These are phyloP conservation scores for Aphanomyces cochlioides DNA, from an alignment of 352 stramenopile genomes.

Conservation along the genomic window DNA sequence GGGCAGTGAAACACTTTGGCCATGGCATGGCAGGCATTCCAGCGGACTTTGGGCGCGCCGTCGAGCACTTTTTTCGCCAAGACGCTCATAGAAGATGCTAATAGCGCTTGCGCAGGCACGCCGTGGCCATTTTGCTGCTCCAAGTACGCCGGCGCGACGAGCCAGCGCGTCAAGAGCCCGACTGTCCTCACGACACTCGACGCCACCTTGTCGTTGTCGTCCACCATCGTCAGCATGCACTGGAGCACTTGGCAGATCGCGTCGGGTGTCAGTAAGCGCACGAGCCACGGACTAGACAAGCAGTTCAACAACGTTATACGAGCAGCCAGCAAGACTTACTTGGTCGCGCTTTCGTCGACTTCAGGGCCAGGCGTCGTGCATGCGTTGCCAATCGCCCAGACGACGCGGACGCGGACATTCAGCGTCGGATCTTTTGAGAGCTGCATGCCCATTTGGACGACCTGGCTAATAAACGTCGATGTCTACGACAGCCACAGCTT, in stretches of 20 bases:
- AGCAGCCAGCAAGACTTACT: not conserved
- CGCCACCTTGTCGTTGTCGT: slow-evolving; percentile 86
- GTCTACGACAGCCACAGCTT: slow-evolving; percentile 32
- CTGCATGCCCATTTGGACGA: slow-evolving; percentile 62
- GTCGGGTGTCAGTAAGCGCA: slow-evolving; percentile 47
- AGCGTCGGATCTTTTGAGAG: slow-evolving; percentile 66
- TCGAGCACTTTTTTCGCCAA: slow-evolving; percentile 71
- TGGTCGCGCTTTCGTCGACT: slow-evolving; percentile 8
- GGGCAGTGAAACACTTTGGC: slow-evolving; percentile 81
- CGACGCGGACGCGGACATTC: slow-evolving; percentile 80
- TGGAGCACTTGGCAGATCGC: slow-evolving; percentile 68
- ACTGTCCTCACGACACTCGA: slow-evolving; percentile 79
- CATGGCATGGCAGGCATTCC: slow-evolving; percentile 86
- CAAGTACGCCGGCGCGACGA: slow-evolving; percentile 52
- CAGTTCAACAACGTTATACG: not conserved
- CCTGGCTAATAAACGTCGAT: slow-evolving; percentile 52
- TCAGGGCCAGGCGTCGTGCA: slow-evolving; percentile 78
- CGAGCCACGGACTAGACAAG: slow-evolving; percentile 24
- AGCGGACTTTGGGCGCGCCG: slow-evolving; percentile 79
- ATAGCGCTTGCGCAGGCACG: slow-evolving; percentile 44
- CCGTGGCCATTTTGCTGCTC: slow-evolving; percentile 31
- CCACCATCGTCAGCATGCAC: slow-evolving; percentile 80
- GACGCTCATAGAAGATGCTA: slow-evolving; percentile 65
- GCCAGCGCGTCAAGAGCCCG: slow-evolving; percentile 75
- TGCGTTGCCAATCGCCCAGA: slow-evolving; percentile 81